Evolutionary conservation across 768 basidiomycete genomes (phyloP).

Genomic region (Rhizopogon sp.): DNA sequence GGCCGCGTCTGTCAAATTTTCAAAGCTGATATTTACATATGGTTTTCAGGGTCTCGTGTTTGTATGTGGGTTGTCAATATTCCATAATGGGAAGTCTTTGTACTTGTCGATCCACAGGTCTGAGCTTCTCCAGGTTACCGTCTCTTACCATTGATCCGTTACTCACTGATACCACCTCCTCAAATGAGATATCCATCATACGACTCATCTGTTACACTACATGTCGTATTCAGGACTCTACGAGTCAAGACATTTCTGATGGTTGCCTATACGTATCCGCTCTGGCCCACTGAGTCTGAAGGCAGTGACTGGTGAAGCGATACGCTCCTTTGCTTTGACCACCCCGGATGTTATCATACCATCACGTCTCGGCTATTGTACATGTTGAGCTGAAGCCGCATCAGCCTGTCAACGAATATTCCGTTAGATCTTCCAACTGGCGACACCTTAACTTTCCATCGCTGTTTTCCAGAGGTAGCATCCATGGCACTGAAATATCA

Average conservation of each 20-base stretch:
- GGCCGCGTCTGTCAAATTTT: background rate
- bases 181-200: background rate
- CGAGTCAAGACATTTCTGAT: background rate
- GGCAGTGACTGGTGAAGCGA: background rate
- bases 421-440: background rate
- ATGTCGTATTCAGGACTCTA: background rate
- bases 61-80: background rate
- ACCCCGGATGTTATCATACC: slow-evolving; percentile 8
- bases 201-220: background rate
- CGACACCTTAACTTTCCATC: background rate
- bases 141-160: too few relatives aligned
- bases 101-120: background rate
- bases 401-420: background rate
- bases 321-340: slow-evolving; percentile 6
- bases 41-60: background rate
- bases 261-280: background rate
- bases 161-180: too few relatives aligned
- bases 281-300: background rate
- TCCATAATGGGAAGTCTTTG: background rate
- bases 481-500: slow-evolving; percentile 15
- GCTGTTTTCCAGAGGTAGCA: background rate
- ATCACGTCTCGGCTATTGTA: background rate
- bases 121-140: background rate
- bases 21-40: background rate
- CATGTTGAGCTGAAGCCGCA: background rate